These are phyloP conservation scores for Margaritispora aquatica DNA, from an alignment of 495 filamentous ascomycete species.

Conservation along the genomic window DNA sequence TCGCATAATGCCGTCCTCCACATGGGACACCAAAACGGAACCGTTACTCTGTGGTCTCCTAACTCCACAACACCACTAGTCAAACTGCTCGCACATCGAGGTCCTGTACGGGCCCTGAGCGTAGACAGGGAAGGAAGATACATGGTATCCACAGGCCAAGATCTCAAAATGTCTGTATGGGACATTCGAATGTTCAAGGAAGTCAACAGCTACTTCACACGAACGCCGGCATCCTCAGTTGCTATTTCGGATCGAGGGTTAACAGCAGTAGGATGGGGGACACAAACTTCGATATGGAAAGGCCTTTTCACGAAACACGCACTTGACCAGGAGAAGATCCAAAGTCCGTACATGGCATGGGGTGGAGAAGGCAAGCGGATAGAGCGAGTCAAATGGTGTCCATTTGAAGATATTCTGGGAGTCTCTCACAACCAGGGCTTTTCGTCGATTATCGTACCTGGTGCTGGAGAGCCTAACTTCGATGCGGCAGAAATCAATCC, in stretches of 20 bases:
- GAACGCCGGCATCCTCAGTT: constrained; percentile 75
- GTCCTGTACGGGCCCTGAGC: constrained; percentile 82
- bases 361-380: constrained; percentile 79
- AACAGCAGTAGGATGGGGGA: constrained; percentile 88
- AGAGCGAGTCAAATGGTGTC: constrained; percentile 83
- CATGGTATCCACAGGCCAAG: constrained; percentile 92
- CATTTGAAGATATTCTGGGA: constrained; percentile 88
- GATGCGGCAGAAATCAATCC: constrained; percentile 91
- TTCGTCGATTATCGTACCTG: constrained; percentile 81
- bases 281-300: constrained; percentile 82
- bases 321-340: constrained; percentile 66
- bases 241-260: constrained; percentile 83
- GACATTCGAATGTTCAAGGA: constrained; percentile 92
- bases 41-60: constrained; percentile 93
- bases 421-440: constrained; percentile 82
- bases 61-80: constrained; percentile 81
- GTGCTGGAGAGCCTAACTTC: constrained; percentile 93
- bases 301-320: constrained; percentile 69
- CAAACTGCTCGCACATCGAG: constrained; percentile 89
- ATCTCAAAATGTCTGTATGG: constrained; percentile 90
- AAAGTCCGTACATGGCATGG: constrained; percentile 89
- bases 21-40: constrained; percentile 88
- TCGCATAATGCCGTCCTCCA: constrained; percentile 87
- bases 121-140: constrained; percentile 88
- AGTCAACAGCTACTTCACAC: constrained; percentile 84